Base-by-base conservation (phyloP, 345 rosid species). In the Gossypium turneri region DNA sequence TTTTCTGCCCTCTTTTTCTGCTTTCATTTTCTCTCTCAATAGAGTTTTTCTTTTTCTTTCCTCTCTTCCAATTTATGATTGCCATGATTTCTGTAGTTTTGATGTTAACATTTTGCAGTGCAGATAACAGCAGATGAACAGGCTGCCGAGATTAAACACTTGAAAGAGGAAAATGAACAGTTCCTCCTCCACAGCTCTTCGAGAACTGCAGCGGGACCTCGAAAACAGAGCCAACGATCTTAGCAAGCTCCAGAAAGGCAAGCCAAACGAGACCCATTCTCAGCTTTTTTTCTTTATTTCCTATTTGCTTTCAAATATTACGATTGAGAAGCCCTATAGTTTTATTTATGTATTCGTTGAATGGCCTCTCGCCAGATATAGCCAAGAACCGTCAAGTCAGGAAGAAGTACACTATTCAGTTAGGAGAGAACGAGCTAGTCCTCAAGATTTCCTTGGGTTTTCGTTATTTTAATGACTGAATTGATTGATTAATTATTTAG, bases 401-500 rank as follows among this genome's bases (percentile, higher is more conserved):
- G 82, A 94, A 94, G 88, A 92, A 90, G 86, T 92, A 94, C 82
- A 92, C 97, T 17, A 89, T 94, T 69, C 97, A 92, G 84, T 97
- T 94, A 3, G 97, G 97, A 13, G 98, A 94, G 86, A 94, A 94
- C 75, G 98, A 92, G 86, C 96, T 94, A 29, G 97, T 94, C 17
- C 98, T 90, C 50, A 92, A 91, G 97, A 94, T 90, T 55, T 52
- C 17, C 22, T 65, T 52, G 66, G 27, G 10, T 63, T 72, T 67
- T 67, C 34, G 2, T 67, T 22, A 12, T 45, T 48, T 7, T 24
- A 43, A 7, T 2, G 7, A 15, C 48, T 7, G 24, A 27, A 69
- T 3, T 50, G 44, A 25, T 50, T 47, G 41, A 48, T 48, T 48
- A 1, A 11, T 45, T 47, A 24, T 22, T 67, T 67, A 7, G 73